A percentile compares a stretch with the other conserved stretches of the same genome.
Conservation (phyloP, 2,329 filamentous ascomycete genomes). For the Colletotrichum magnum region DNA sequence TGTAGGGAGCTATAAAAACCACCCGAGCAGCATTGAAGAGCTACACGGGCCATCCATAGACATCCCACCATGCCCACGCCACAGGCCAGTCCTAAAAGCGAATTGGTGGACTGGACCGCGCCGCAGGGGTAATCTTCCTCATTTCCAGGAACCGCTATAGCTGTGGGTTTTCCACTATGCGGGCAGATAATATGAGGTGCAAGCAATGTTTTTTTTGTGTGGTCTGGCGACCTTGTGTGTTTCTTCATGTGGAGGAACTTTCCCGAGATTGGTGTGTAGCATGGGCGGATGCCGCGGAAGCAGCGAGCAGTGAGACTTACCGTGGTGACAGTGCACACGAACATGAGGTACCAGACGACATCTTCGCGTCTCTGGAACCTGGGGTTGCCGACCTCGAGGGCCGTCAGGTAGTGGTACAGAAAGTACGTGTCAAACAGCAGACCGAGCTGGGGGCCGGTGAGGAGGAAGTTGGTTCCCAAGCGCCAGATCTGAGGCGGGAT, state of each 20-base stretch:
- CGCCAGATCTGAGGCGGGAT: constrained; percentile 62
- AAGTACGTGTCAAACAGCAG: constrained; percentile 83
- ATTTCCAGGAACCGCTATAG: constrained; percentile 88
- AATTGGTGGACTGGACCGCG: constrained; percentile 72
- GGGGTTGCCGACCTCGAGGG: constrained; percentile 79
- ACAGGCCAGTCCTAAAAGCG: constrained; percentile 75
- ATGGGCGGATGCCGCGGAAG: constrained; percentile 21
- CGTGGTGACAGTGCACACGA: constrained; percentile 79
- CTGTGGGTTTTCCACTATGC: constrained; percentile 76
- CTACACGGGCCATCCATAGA: constrained; percentile 77
- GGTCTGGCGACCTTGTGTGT: not conserved
- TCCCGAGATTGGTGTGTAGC: constrained; percentile 5
- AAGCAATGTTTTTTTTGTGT: constrained; percentile 23
- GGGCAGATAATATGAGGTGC: constrained; percentile 80
- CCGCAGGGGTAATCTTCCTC: constrained; percentile 85
- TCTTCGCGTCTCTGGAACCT: constrained; percentile 84
- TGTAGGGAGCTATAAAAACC: constrained; percentile 76
- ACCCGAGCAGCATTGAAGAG: constrained; percentile 68
- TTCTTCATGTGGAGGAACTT: constrained; percentile 24
- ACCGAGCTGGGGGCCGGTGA: constrained; percentile 55
- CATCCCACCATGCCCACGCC: constrained; percentile 83
- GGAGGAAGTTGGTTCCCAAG: constrained; percentile 57
- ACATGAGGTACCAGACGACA: constrained; percentile 84
- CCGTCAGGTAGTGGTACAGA: constrained; percentile 82
- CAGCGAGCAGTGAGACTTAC: constrained; percentile 71